Conservation (phyloP, 352 stramenopile species). For the Stramenopiles sp. region DNA sequence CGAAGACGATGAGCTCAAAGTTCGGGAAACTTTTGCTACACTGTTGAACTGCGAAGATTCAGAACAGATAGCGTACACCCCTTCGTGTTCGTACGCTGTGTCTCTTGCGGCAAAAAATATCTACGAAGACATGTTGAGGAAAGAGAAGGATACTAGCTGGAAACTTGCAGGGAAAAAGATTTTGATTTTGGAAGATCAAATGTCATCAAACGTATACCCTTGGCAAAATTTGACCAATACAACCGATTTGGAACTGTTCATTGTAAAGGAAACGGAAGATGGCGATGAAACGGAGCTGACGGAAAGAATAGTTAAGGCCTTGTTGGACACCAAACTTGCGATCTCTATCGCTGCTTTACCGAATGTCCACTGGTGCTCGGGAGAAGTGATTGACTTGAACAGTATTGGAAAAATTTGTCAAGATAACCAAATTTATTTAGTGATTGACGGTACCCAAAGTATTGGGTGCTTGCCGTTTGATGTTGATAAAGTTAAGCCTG, state of each 20-base stretch:
- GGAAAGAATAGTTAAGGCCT: background rate
- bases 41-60: background rate
- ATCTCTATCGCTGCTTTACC: background rate
- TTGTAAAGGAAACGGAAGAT: slow-evolving; percentile 1
- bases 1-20: slow-evolving; percentile 2
- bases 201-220: background rate
- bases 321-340: background rate
- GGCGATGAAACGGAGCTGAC: background rate
- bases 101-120: slow-evolving; percentile 8
- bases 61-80: slow-evolving; percentile 1
- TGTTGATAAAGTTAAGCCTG: background rate
- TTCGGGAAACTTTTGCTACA: background rate
- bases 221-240: background rate
- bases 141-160: background rate
- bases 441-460: background rate
- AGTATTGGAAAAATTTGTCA: slow-evolving; percentile 2
- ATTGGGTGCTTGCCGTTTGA: background rate
- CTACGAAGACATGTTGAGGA: background rate
- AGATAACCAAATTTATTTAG: slow-evolving; percentile 3
- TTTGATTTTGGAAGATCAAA: slow-evolving; percentile 6
- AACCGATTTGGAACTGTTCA: background rate
- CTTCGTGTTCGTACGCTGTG: background rate
- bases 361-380: background rate
- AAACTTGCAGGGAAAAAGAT: background rate
- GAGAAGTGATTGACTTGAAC: background rate